Percentiles rank a stretch among this genome's conserved stretches.
Evolutionary conservation across 371 early-diverging fungal species (phyloP).

Genomic region (Mucor racemosus): DNA sequence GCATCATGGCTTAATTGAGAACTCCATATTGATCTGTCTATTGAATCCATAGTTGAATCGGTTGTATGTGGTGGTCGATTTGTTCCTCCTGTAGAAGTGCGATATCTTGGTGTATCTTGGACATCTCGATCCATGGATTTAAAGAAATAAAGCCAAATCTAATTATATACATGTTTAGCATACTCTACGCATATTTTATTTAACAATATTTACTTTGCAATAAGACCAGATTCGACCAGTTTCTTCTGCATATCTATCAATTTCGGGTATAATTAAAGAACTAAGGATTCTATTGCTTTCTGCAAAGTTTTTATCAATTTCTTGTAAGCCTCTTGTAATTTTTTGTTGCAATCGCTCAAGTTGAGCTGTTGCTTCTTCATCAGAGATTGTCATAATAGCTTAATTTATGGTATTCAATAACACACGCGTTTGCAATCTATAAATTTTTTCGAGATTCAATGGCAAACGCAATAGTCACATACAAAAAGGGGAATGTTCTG

Average conservation of each 20-base stretch:
- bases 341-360: constrained; percentile 58
- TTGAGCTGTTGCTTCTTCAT: constrained; percentile 41
- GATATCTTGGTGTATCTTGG: too few relatives aligned
- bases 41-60: not conserved
- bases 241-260: constrained; percentile 52
- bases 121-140: constrained; percentile 18
- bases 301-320: constrained; percentile 62
- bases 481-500: too few relatives aligned
- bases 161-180: not conserved
- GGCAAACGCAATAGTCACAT: too few relatives aligned
- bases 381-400: constrained; percentile 6
- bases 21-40: not conserved
- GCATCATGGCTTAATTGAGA: not conserved
- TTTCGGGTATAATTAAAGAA: constrained; percentile 47
- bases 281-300: constrained; percentile 53
- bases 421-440: not conserved
- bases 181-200: not conserved
- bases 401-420: not conserved
- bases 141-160: constrained; percentile 44
- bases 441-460: too few relatives aligned
- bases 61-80: constrained; percentile 31
- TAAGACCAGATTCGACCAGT: constrained; percentile 46
- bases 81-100: not conserved
- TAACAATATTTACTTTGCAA: constrained; percentile 36
- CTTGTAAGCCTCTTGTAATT: constrained; percentile 56